Conservation (phyloP, 371 early-diverging fungal genomes). For the Synchytrium microbalum region DNA sequence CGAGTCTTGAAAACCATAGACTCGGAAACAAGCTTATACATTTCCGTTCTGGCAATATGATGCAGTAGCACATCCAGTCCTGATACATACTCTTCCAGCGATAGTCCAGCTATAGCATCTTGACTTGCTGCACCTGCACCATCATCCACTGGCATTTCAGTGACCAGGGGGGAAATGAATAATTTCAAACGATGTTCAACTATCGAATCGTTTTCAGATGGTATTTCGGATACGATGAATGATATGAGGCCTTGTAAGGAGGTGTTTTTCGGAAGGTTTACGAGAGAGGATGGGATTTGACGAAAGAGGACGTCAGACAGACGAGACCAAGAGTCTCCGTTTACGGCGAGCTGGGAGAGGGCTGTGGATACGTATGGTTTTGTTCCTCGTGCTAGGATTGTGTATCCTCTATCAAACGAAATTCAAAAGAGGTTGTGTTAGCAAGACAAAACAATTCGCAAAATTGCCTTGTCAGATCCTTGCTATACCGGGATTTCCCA, state of each 20-base stretch:
- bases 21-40: conserved; percentile 9
- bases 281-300: conserved; percentile 13
- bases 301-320: conserved; percentile 14
- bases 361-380: conserved; percentile 9
- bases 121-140: neutral
- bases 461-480: neutral
- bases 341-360: conserved; percentile 17
- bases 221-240: conserved; percentile 14
- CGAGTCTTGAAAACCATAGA: conserved; percentile 1
- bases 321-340: conserved; percentile 16
- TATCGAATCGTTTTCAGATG: conserved; percentile 13
- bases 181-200: conserved; percentile 15
- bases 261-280: neutral
- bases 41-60: conserved; percentile 8
- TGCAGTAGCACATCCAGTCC: conserved; percentile 15
- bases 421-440: neutral
- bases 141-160: neutral
- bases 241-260: conserved; percentile 13
- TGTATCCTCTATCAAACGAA: conserved; percentile 16
- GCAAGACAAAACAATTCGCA: no score
- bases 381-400: conserved; percentile 15
- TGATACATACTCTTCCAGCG: conserved; percentile 10
- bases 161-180: conserved; percentile 7
- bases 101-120: neutral
- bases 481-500: conserved; percentile 16